Percentiles rank a stretch among this genome's conserved stretches.
Evolutionary conservation across 129 eudicot genomes (phyloP).

Genomic region (Oenanthe sinensis): DNA sequence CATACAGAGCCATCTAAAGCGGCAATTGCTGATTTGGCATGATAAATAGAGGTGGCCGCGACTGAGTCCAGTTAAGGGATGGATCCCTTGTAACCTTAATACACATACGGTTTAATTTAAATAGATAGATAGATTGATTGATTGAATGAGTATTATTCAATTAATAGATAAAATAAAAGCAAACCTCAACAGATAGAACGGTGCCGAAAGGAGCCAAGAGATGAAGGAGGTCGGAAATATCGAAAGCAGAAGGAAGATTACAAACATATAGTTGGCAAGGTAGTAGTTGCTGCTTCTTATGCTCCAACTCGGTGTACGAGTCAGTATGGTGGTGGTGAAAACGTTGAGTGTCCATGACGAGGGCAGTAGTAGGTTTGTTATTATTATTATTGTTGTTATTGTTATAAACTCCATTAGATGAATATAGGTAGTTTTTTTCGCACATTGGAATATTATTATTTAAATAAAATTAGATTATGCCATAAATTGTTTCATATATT

Average conservation of each 20-base stretch:
- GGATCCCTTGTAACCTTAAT: conserved; percentile 34
- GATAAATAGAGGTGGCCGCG: conserved; percentile 36
- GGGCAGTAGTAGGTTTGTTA: neutral
- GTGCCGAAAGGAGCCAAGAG: conserved; percentile 34
- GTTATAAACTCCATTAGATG: too few species aligned
- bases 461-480: too few species aligned
- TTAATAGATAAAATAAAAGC: too few species aligned
- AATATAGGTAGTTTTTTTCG: too few species aligned
- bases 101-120: too few species aligned
- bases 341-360: neutral
- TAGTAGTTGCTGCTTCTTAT: conserved; percentile 18
- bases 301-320: conserved; percentile 18
- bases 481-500: too few species aligned
- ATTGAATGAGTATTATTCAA: too few species aligned
- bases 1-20: conserved; percentile 45
- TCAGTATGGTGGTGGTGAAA: neutral
- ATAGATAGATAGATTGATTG: too few species aligned
- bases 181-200: conserved; percentile 46
- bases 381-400: too few species aligned
- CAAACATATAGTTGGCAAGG: conserved; percentile 39
- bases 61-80: conserved; percentile 36
- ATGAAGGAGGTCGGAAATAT: conserved; percentile 22
- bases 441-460: too few species aligned
- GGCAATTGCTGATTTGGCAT: conserved; percentile 42
- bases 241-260: conserved; percentile 38